Percentiles rank a stretch among this genome's conserved stretches.
Evolutionary conservation across 169 alveolate species (phyloP).

Genomic region (Plasmodium coatneyi): DNA sequence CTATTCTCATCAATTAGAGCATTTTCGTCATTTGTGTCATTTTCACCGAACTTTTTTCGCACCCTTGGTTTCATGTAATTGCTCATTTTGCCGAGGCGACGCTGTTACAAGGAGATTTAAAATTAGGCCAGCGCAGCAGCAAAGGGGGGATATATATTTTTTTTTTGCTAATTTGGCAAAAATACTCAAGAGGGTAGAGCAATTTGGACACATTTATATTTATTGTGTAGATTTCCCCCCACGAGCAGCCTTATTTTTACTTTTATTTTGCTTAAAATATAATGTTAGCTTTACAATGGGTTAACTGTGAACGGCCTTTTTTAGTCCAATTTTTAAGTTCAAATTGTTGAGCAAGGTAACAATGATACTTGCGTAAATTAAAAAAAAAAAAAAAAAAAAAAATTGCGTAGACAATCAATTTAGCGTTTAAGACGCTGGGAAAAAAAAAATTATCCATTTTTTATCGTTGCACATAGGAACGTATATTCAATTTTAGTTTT

Average conservation of each 20-base stretch:
- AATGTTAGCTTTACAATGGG: not conserved
- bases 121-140: not conserved
- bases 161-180: not conserved
- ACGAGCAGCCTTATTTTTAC: not conserved
- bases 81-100: conserved; percentile 13
- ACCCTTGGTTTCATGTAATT: not conserved
- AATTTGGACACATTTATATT: not conserved
- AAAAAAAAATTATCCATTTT: not conserved
- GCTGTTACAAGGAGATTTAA: not conserved
- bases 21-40: conserved; percentile 65
- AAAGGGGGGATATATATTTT: not conserved
- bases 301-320: not conserved
- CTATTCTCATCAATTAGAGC: conserved; percentile 18
- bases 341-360: not conserved
- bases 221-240: not conserved
- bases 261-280: not conserved
- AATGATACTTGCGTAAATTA: not conserved
- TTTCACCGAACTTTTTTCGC: conserved; percentile 15
- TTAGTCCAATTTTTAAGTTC: too few species aligned
- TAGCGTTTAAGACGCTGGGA: not conserved
- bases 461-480: not conserved
- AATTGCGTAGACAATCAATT: not conserved
- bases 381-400: too few species aligned
- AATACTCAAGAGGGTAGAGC: not conserved
- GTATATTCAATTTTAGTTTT: not conserved